Conservation (phyloP, 2,329 filamentous ascomycete genomes). For the Neonectria hederae region DNA sequence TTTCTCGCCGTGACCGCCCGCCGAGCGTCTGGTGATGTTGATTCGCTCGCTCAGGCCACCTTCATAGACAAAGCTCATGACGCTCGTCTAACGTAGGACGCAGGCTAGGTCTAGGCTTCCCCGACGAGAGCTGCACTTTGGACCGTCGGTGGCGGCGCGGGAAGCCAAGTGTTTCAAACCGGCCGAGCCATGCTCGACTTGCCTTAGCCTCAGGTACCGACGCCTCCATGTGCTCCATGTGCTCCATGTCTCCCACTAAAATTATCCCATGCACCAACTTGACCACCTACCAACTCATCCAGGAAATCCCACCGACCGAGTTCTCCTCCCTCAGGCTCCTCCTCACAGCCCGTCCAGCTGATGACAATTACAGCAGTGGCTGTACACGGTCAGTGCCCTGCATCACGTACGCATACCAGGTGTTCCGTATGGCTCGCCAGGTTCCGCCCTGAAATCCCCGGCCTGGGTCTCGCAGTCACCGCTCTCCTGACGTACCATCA, state of each 20-base stretch:
- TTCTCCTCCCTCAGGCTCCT: no score
- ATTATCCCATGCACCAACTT: neutral
- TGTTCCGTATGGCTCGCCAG: neutral
- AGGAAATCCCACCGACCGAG: no score
- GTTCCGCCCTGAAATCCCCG: slow-evolving; percentile 33
- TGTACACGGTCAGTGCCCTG: slow-evolving; percentile 8
- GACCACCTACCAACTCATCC: neutral
- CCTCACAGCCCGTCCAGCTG: slow-evolving; percentile 1
- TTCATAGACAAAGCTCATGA: neutral
- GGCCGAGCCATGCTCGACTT: slow-evolving; percentile 21
- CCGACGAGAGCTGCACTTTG: slow-evolving; percentile 1
- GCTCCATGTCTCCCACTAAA: neutral
- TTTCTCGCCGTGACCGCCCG: neutral
- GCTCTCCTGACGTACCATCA: neutral
- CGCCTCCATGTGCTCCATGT: neutral
- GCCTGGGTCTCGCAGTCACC: slow-evolving; percentile 10
- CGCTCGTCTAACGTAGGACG: neutral
- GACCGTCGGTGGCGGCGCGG: slow-evolving; percentile 15
- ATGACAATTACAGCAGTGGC: neutral
- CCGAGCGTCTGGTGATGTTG: neutral
- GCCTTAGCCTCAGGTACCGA: slow-evolving; percentile 29
- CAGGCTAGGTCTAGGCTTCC: neutral
- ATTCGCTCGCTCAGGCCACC: neutral
- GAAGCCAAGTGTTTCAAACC: slow-evolving; percentile 28
- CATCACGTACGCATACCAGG: neutral